A percentile compares a stretch with the other conserved stretches of the same genome.
These are phyloP conservation scores for Saprolegnia parasitica DNA, from an alignment of 352 stramenopile genomes.

Conservation along the genomic window DNA sequence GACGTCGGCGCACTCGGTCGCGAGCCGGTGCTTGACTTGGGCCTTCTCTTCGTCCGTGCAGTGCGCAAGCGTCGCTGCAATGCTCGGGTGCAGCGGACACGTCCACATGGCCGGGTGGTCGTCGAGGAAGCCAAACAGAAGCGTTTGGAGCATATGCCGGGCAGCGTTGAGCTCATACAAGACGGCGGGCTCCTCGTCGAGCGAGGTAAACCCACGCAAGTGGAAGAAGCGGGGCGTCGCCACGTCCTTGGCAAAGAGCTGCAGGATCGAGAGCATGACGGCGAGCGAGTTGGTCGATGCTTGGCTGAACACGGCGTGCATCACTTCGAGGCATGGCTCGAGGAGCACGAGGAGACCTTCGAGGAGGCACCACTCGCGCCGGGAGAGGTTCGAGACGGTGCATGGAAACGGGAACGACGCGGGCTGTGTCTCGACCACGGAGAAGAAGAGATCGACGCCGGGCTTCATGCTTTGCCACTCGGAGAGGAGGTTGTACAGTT, in stretches of 20 bases:
- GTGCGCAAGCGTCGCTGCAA: constrained; percentile 23
- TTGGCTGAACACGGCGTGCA: neutral
- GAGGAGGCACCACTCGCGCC: constrained; percentile 11
- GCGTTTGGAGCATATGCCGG: neutral
- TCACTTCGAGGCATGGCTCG: constrained; percentile 9
- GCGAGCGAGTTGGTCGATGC: neutral
- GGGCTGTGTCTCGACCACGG: neutral
- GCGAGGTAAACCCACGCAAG: neutral
- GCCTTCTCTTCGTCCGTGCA: constrained; percentile 4
- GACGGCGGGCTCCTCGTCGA: neutral
- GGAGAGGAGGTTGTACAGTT: constrained; percentile 3
- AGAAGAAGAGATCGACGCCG: neutral
- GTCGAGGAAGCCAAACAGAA: constrained; percentile 5
- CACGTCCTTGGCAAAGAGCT: constrained; percentile 5
- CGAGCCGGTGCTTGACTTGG: constrained; percentile 10
- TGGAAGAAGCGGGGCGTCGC: neutral
- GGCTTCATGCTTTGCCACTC: constrained; percentile 6
- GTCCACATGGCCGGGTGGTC: constrained; percentile 11
- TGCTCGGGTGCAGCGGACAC: constrained; percentile 10
- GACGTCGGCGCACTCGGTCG: neutral
- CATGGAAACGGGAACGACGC: neutral
- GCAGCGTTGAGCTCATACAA: constrained; percentile 1
- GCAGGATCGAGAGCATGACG: constrained; percentile 8
- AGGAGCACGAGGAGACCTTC: constrained; percentile 13
- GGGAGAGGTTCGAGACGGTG: neutral